Percentiles rank a stretch among this genome's conserved stretches.
phyloP scores from a whole-genome alignment of 129 eudicot genomes.

The Silybum marianum region DNA sequence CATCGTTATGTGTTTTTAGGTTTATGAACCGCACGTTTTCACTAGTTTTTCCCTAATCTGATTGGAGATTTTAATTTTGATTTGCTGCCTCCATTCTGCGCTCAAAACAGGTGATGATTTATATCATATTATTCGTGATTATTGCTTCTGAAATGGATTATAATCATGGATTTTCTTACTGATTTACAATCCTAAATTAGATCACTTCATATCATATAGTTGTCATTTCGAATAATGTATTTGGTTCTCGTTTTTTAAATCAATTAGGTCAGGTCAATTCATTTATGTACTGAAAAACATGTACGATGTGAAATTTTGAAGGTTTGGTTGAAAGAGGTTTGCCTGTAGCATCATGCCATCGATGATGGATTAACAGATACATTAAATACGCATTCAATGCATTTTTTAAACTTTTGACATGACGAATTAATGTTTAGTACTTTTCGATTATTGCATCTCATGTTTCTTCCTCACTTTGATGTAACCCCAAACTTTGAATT shows the following conservation, averaged over 20 bases:
- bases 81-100: neutral
- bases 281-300: neutral
- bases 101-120: neutral
- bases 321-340: neutral
- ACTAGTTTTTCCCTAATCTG: neutral
- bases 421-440: neutral
- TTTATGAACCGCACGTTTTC: neutral
- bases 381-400: neutral
- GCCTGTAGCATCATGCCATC: neutral
- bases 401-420: neutral
- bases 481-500: neutral
- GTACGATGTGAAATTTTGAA: neutral
- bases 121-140: neutral
- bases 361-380: neutral
- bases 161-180: neutral
- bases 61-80: neutral
- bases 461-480: neutral
- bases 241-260: neutral
- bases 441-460: neutral
- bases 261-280: neutral
- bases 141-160: conserved; percentile 1
- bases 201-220: neutral
- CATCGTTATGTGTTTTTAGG: neutral
- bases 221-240: neutral
- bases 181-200: neutral